Evolutionary conservation across 2,329 filamentous ascomycete species (phyloP).

Genomic region (Trichoderma gracile): DNA sequence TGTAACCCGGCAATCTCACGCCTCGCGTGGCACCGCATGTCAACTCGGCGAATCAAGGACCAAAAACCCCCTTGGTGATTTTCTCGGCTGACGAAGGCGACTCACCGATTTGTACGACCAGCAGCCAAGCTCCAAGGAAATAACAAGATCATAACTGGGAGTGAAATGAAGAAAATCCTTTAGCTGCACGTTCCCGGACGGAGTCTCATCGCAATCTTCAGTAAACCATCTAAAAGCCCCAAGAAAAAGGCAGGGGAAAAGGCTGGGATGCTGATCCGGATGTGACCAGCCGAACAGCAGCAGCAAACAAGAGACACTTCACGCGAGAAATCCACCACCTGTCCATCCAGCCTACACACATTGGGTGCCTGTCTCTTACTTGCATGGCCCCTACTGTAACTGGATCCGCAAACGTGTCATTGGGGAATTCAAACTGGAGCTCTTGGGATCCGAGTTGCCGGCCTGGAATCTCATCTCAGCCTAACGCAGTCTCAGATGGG

Average conservation of each 20-base stretch:
- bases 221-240: not conserved
- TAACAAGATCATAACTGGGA: not conserved
- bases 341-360: not conserved
- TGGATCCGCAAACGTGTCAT: not conserved
- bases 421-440: too few relatives aligned
- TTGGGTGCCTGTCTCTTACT: not conserved
- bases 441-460: constrained; percentile 1
- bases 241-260: not conserved
- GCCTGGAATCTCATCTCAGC: constrained; percentile 9
- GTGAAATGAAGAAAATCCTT: not conserved
- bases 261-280: constrained; percentile 20
- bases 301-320: not conserved
- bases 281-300: constrained; percentile 2
- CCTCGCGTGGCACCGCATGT: not conserved
- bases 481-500: constrained; percentile 1
- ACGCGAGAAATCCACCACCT: not conserved
- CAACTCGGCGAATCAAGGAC: not conserved
- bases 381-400: not conserved
- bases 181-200: constrained; percentile 5
- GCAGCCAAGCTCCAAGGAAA: not conserved
- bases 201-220: constrained; percentile 7
- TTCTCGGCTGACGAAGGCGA: not conserved
- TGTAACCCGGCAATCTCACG: not conserved
- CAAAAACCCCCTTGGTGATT: not conserved
- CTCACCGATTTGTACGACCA: not conserved